These are phyloP conservation scores for Euphorbia pulcherrima DNA, from an alignment of 345 rosid species.

Conservation along the genomic window DNA sequence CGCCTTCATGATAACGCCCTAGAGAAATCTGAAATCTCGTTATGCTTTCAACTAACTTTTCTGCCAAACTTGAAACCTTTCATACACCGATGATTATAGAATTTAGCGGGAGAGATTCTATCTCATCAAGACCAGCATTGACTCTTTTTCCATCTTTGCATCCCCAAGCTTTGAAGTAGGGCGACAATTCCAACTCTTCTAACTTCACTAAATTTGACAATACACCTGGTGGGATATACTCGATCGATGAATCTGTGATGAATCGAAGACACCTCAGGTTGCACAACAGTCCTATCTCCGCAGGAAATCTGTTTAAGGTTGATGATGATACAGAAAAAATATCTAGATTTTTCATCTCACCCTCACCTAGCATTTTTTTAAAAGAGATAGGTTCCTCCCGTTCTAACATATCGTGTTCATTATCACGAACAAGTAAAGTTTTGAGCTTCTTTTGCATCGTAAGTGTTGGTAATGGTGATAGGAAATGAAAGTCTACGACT, in stretches of 20 bases:
- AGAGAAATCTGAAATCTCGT: neutral
- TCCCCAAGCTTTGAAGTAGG: neutral
- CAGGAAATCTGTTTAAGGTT: neutral
- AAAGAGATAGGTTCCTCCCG: too few relatives aligned
- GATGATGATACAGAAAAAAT: too few relatives aligned
- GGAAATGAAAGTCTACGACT: too few relatives aligned
- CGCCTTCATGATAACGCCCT: fast-evolving
- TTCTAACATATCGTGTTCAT: too few relatives aligned
- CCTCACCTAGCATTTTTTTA: neutral
- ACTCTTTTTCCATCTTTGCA: neutral
- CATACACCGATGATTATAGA: slow-evolving; percentile 7
- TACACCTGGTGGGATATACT: neutral
- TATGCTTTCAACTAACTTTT: neutral
- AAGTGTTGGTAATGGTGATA: too few relatives aligned
- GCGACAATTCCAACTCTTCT: neutral
- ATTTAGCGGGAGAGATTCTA: neutral
- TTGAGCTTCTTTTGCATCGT: too few relatives aligned
- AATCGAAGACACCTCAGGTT: neutral
- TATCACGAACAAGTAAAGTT: too few relatives aligned
- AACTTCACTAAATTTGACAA: neutral
- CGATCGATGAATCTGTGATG: too few relatives aligned
- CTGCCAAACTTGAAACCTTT: neutral
- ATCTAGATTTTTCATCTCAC: neutral
- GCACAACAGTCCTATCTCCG: neutral
- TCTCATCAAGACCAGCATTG: neutral